Evolutionary conservation across 1,139 yeast genomes (phyloP), one percentile per base, ranked within the genome.

Genomic region (Kodamaea arcana): DNA sequence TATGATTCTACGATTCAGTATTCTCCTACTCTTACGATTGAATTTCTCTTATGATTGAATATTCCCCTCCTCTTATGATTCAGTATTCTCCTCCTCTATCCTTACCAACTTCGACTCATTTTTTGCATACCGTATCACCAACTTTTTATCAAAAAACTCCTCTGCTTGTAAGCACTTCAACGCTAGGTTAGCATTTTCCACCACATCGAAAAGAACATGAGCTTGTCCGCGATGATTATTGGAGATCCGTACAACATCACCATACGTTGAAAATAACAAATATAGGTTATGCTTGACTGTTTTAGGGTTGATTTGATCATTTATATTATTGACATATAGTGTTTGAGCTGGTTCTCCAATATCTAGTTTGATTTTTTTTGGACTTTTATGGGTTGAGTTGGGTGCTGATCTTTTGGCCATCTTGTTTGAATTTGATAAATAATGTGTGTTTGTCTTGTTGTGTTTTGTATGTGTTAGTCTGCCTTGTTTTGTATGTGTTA

Each of bases 221-320:
- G 94, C 95, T 54, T 83, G 94, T 0, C 95, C 95, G 27, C 90
- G 65, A 65, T 78, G 67, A 45, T 66, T 66, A 36, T 48, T 51
- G 27, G 48, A 45, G 16, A 86, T 67, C 24, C 76, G 77, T 3
- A 83, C 52, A 2, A 86, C 69, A 44, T 79, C 86, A 1, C 94
- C 94, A 51, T 71, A 83, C 0, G 82, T 68, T 13, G 83, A 67
- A 49, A 82, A 83, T 6, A 83, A 56, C 35, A 83, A 52, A 53
- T 80, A 83, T 21, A 86, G 60, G 39, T 72, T 71, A 38, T 73
- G 73, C 43, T 71, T 72, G 40, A 84, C 54, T 27, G 69, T 26
- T 4, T 61, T 11, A 40, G 65, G 58, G 27, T 73, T 64, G 35
- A 83, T 56, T 49, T 83, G 70, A 47, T 82, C 87, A 50, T 82